These are phyloP conservation scores for Rutstroemia sp. DNA, from an alignment of 2,329 filamentous ascomycete species.

Conservation along the genomic window DNA sequence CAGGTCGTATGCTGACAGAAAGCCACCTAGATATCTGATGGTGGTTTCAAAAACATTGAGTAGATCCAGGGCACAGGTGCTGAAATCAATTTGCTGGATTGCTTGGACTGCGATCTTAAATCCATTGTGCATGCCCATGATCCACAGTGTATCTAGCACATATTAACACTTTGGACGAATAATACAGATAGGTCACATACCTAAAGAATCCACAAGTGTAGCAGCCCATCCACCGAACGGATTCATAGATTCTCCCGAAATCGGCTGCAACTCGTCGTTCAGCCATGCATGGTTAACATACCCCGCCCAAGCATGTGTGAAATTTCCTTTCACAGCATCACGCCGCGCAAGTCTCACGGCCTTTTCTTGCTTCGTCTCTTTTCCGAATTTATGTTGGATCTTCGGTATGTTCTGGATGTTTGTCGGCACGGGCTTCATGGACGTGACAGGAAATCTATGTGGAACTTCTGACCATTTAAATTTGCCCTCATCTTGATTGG, in stretches of 20 bases:
- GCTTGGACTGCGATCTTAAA: conserved; percentile 57
- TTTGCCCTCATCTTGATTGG: background rate
- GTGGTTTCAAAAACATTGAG: conserved; percentile 34
- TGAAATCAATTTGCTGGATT: conserved; percentile 49
- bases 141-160: conserved; percentile 71
- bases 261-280: conserved; percentile 75
- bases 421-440: conserved; percentile 7
- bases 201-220: conserved; percentile 60
- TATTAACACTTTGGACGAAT: background rate
- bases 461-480: conserved; percentile 5
- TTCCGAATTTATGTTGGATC: conserved; percentile 18
- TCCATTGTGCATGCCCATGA: conserved; percentile 70
- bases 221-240: conserved; percentile 89
- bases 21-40: conserved; percentile 33
- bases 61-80: conserved; percentile 11
- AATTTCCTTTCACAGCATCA: conserved; percentile 18
- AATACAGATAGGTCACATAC: background rate
- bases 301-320: conserved; percentile 57
- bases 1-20: conserved; percentile 32
- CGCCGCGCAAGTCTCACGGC: conserved; percentile 11
- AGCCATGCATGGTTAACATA: conserved; percentile 75
- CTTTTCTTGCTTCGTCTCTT: conserved; percentile 10
- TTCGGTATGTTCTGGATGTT: conserved; percentile 10
- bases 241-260: conserved; percentile 59
- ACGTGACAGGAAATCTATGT: conserved; percentile 9